Evolutionary conservation across 352 stramenopile species (phyloP).

Genomic region (Pythium rishiriense): DNA sequence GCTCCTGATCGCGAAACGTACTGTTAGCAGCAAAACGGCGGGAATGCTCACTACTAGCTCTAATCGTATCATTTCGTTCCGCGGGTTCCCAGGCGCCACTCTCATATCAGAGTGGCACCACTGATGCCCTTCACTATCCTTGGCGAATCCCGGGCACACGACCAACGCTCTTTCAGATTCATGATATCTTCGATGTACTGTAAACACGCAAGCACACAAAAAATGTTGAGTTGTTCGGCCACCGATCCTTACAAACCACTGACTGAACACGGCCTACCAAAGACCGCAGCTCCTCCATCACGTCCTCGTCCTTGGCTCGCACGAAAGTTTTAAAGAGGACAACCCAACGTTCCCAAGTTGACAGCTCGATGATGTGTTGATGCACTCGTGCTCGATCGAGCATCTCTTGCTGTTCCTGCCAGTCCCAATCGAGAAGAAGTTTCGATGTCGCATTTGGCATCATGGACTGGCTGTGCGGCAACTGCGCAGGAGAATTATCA

Average conservation of each 20-base stretch:
- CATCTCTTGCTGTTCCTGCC: constrained; percentile 35
- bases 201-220: no score
- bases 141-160: no score
- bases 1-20: no score
- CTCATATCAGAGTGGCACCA: no score
- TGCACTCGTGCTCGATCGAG: constrained; percentile 38
- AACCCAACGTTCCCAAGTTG: constrained; percentile 48
- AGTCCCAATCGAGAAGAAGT: constrained; percentile 10
- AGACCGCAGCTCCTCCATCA: constrained; percentile 40
- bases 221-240: no score
- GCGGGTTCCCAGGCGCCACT: no score
- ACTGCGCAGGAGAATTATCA: not conserved
- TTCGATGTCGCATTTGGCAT: not conserved
- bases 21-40: no score
- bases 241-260: not conserved
- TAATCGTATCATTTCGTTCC: no score
- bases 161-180: constrained; percentile 51
- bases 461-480: constrained; percentile 26
- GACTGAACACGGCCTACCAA: constrained; percentile 43
- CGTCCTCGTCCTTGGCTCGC: constrained; percentile 38
- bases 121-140: no score
- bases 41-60: no score
- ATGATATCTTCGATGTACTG: constrained; percentile 76
- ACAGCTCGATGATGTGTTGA: constrained; percentile 44
- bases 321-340: constrained; percentile 62